Evolutionary conservation across 441 rosid genomes (phyloP), one percentile per base, ranked within the genome.

Genomic region (Capsella rubella): DNA sequence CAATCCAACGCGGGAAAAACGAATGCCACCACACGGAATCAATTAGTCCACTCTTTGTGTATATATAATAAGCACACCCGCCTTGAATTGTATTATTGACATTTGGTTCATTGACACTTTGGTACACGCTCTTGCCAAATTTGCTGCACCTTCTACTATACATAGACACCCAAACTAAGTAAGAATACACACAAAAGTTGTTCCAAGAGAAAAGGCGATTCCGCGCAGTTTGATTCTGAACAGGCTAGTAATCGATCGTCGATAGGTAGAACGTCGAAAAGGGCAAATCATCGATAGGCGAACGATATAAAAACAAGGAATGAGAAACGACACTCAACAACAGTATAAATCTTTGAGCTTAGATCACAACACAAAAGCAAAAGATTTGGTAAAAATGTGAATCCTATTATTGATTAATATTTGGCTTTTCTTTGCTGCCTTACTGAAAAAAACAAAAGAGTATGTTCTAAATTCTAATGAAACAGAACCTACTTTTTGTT

Each of bases 1-100:
- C 49, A 64, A 73, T 25, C 60, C 40, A 74, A 74, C 61, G 72
- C 72, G 78, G 72, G 72, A 66, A 74, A 73, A 37, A 35, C 25
- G 1, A 29, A 49, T 32, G 18, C 16, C 31, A 56, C 60, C 59
- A 73, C 77, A 37, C 15, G 53, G 67, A 29, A 65, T 40, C 29
- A 43, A n/a, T 32, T 43, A 25, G 70, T 72, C 56, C 25, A 72
- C 43, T 31, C 32, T 32, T 43, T 60, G 29, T 58, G 37, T 31
- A 72, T 50, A 62, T 4, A 31, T 31, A 32, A 6, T 32, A 6
- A 39, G 63, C 69, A 29, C 39, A 72, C 63, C 10, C 64, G 55
- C 40, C 64, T 43, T 45, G 64, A 72, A 64, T 6, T 46, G 35
- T 28, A 28, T 53, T 13, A 53, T 28, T 53, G 9, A 28, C 58